Conservation (phyloP, 495 filamentous ascomycete genomes). For the Elaphomyces granulatus region DNA sequence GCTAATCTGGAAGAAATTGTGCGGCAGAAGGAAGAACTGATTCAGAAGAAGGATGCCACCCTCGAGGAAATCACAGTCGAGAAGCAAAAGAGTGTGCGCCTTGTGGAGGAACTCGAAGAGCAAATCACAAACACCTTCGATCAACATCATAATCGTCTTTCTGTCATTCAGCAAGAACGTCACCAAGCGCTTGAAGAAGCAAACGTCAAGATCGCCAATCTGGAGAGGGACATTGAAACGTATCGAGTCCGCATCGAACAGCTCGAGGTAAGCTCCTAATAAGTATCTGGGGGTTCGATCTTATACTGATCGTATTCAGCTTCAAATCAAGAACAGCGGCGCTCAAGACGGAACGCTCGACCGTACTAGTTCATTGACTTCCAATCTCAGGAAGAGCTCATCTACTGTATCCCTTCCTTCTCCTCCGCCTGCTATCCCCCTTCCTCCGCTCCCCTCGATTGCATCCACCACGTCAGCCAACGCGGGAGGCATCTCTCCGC, state of each 20-base stretch:
- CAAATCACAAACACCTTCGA: constrained; percentile 92
- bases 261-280: constrained; percentile 25
- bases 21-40: constrained; percentile 55
- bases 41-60: constrained; percentile 52
- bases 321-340: constrained; percentile 33
- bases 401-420: constrained; percentile 78
- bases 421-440: constrained; percentile 88
- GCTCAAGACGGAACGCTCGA: constrained; percentile 31
- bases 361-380: constrained; percentile 64
- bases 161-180: constrained; percentile 46
- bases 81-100: constrained; percentile 70
- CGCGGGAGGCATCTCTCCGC: constrained; percentile 27
- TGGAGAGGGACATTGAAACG: constrained; percentile 39
- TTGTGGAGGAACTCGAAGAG: constrained; percentile 94
- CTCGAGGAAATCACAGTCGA: constrained; percentile 43
- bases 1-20: constrained; percentile 44
- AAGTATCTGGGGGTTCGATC: not conserved
- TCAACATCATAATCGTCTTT: constrained; percentile 76
- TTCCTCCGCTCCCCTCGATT: constrained; percentile 45
- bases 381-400: constrained; percentile 71
- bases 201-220: constrained; percentile 27
- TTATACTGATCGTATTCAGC: constrained; percentile 16
- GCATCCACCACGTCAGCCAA: constrained; percentile 24
- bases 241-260: constrained; percentile 37
- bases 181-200: constrained; percentile 35